Percentiles rank a stretch among this genome's conserved stretches.
phyloP scores from a whole-genome alignment of 208 protist species.

The Lotmaria passim region DNA sequence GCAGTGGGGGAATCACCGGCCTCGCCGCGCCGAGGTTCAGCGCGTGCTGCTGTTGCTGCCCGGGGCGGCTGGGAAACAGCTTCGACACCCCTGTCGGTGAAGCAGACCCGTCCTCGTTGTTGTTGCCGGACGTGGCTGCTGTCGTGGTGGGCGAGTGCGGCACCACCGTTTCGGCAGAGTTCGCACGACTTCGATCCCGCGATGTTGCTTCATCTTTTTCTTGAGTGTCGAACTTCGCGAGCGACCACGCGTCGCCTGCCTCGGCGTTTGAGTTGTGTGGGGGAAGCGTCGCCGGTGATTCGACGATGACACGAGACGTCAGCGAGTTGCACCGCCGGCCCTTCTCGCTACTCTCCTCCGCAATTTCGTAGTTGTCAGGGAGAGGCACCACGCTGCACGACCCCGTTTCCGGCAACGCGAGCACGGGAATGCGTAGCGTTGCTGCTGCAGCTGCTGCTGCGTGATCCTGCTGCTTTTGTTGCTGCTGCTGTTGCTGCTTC shows the following conservation, averaged over 20 bases:
- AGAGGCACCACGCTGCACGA: constrained; percentile 22
- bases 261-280: too few species aligned
- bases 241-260: neutral
- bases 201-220: neutral
- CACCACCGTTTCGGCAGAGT: constrained; percentile 21
- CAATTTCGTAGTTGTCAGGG: constrained; percentile 26
- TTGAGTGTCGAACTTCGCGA: neutral
- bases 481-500: neutral
- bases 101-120: neutral
- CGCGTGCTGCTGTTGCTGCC: neutral
- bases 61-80: constrained; percentile 1
- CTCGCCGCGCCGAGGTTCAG: neutral
- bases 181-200: too few species aligned
- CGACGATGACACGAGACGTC: constrained; percentile 12
- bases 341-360: neutral
- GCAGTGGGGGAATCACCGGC: neutral
- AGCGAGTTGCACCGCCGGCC: constrained; percentile 27
- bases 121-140: constrained; percentile 5
- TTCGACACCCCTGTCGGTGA: constrained; percentile 1
- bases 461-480: neutral
- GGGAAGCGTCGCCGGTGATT: constrained; percentile 15
- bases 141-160: neutral
- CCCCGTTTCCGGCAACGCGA: constrained; percentile 1
- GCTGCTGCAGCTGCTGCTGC: neutral
- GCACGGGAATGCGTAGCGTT: neutral